Conservation (phyloP, 129 eudicot species). For the Deinandra increscens region DNA sequence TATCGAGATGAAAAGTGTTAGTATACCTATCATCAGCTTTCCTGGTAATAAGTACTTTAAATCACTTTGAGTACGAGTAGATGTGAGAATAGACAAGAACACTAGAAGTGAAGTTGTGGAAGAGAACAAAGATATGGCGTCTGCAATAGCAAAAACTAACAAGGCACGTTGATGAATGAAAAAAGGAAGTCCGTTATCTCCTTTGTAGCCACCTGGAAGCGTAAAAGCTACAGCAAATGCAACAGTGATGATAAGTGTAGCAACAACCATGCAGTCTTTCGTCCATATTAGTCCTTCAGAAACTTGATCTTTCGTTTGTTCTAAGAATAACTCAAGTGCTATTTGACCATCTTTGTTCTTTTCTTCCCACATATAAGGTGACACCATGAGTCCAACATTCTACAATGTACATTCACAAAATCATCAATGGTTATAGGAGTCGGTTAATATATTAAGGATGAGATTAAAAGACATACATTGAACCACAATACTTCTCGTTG, state of each 20-base stretch:
- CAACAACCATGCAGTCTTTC: slow-evolving; percentile 30
- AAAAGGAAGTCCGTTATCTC: slow-evolving; percentile 11
- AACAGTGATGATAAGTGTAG: slow-evolving; percentile 23
- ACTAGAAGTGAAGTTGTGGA: slow-evolving; percentile 30
- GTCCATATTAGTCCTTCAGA: slow-evolving; percentile 19
- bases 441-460: no score
- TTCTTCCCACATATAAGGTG: neutral
- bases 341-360: slow-evolving; percentile 12
- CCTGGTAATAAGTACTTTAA: no score
- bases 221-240: slow-evolving; percentile 34
- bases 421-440: no score
- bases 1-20: slow-evolving; percentile 26
- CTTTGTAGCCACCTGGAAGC: slow-evolving; percentile 30
- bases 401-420: neutral
- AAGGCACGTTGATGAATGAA: slow-evolving; percentile 1
- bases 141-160: slow-evolving; percentile 22
- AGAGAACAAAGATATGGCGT: slow-evolving; percentile 29
- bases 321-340: slow-evolving; percentile 16
- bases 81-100: slow-evolving; percentile 26
- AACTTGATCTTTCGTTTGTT: slow-evolving; percentile 7
- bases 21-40: slow-evolving; percentile 18
- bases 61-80: no score
- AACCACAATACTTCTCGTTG: slow-evolving; percentile 42
- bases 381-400: slow-evolving; percentile 9
- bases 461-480: slow-evolving; percentile 27